Percentiles rank a stretch among this genome's conserved stretches.
Evolutionary conservation across 192 early-diverging fungal genomes (phyloP).

Genomic region (Linnemannia elongata): DNA sequence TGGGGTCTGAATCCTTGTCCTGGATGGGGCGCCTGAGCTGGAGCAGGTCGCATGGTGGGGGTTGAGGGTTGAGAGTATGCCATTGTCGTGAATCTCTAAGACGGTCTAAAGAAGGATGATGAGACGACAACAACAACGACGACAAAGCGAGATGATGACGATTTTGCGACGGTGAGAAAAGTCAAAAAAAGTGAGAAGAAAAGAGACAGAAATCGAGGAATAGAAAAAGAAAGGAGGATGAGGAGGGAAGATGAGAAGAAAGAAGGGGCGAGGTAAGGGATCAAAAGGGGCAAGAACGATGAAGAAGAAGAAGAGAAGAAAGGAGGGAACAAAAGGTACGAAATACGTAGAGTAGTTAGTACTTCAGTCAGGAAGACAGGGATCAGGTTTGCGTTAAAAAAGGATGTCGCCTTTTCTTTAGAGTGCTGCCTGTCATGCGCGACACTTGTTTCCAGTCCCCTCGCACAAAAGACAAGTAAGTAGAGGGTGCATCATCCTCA

Average conservation of each 20-base stretch:
- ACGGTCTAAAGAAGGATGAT: neutral
- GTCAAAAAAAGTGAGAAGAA: neutral
- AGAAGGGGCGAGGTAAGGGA: conserved; percentile 18
- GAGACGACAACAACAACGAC: neutral
- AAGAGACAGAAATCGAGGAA: neutral
- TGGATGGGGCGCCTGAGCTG: conserved; percentile 7
- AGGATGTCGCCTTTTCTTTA: no score
- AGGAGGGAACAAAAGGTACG: neutral
- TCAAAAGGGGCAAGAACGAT: conserved; percentile 19
- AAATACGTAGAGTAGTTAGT: neutral
- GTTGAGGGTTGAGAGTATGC: conserved; percentile 24
- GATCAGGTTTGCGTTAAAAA: no score
- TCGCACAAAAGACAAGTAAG: no score
- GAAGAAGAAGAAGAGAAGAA: conserved; percentile 11
- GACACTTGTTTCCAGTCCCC: no score
- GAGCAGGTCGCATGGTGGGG: conserved; percentile 27
- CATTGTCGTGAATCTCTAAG: conserved; percentile 10
- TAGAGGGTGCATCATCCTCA: no score
- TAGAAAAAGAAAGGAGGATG: neutral
- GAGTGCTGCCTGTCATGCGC: no score
- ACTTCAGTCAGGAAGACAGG: no score
- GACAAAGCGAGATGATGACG: conserved; percentile 8
- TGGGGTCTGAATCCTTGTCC: conserved; percentile 31
- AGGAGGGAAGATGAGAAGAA: neutral
- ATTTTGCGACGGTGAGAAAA: neutral